phyloP scores from a whole-genome alignment of 2,329 filamentous ascomycete genomes.

The Calonectria henricotiae region DNA sequence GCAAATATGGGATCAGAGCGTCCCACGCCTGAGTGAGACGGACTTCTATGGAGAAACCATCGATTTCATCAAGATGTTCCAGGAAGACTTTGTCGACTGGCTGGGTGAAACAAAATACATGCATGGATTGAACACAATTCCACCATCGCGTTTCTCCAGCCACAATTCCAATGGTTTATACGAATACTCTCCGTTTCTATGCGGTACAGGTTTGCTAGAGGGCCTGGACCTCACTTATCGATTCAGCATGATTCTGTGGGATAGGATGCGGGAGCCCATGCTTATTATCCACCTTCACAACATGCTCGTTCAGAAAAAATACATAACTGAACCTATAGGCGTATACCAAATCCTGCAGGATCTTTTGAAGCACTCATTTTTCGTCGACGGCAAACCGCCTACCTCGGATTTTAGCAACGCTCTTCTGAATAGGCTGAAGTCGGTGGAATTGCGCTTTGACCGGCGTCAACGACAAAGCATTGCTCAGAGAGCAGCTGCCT shows the following conservation, averaged over 20 bases:
- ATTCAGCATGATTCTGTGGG: conserved; percentile 56
- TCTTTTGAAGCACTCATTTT: conserved; percentile 39
- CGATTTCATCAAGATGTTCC: conserved; percentile 27
- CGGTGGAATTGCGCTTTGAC: neutral
- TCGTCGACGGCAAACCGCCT: conserved; percentile 34
- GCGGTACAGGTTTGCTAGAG: conserved; percentile 64
- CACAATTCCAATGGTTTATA: conserved; percentile 64
- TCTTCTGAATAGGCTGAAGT: conserved; percentile 7
- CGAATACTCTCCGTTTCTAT: conserved; percentile 67
- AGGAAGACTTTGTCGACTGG: conserved; percentile 40
- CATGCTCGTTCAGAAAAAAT: conserved; percentile 63
- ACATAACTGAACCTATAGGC: conserved; percentile 56
- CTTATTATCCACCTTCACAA: conserved; percentile 65
- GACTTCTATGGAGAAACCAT: neutral
- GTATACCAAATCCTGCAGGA: conserved; percentile 54
- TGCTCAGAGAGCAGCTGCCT: conserved; percentile 6
- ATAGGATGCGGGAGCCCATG: conserved; percentile 59
- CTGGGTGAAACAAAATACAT: conserved; percentile 44
- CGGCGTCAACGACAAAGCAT: neutral
- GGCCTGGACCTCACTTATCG: conserved; percentile 61
- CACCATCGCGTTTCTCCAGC: conserved; percentile 61
- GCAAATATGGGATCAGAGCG: conserved; percentile 14
- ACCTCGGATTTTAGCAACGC: conserved; percentile 35
- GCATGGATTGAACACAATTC: conserved; percentile 48
- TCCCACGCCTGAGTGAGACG: neutral